Evolutionary conservation across 1,284 basidiomycete species (phyloP), one percentile per base, ranked within the genome.

Genomic region (Phellopilus nigrolimitatus): DNA sequence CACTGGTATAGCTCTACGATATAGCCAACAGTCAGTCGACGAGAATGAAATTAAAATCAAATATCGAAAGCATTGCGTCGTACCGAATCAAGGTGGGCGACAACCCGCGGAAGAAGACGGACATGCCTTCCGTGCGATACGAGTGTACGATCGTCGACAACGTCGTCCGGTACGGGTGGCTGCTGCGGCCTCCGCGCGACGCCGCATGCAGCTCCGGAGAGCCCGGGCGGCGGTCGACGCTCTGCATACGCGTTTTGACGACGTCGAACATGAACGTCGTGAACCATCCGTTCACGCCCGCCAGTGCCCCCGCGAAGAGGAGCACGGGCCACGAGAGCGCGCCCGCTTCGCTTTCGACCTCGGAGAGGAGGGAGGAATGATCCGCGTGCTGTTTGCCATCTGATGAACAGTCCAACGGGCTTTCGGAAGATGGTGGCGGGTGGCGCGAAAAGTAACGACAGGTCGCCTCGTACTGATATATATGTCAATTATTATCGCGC

Each of bases 191-290:
- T 53, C n/a, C 54, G 41, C 21, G 55, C 46, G 24, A 50, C 55
- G 15, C 59, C 15, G 22, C 13, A 7, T 7, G 21, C 25, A 10
- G 47, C 27, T 21, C 22, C 8, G 46, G 19, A 36, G 48, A 50
- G 49, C 36, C 45, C n/a, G 42, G 36, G 24, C 13, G 21, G 19
- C 40, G 21, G 44, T 63, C 42, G 50, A 56, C 40, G 25, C 78
- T 78, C 65, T 95, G 91, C 60, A 93, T 80, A 1, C 90, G 79
- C 4, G 91, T 93, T 69, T 94, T 94, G 57, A 93, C 74, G 4
- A 92, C 86, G 61, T 94, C 91, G 50, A 92, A 72, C 1, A 88
- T 88, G 67, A 94, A 92, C 0, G 89, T 92, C 1, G 72, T 74
- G 1, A 80, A 31, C 86, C 86, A 89, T 3, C 84, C 83, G 13